Conservation (phyloP, 805 yeast species). For the Yarrowia deformans region DNA sequence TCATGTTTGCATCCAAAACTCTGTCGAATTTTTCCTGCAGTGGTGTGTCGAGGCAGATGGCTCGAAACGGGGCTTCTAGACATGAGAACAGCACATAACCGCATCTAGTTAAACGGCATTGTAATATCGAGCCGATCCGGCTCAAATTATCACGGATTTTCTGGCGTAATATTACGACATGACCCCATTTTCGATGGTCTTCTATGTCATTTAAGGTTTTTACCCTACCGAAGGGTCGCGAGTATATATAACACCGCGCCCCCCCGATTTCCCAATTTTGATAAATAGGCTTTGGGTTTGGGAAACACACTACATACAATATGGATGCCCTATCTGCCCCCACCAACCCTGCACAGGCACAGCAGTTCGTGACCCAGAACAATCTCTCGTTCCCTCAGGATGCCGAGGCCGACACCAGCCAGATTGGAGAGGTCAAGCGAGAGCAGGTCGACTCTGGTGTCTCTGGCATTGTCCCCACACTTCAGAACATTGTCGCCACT, state of each 20-base stretch:
- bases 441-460: slow-evolving; percentile 64
- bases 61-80: not conserved
- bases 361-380: slow-evolving; percentile 64
- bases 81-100: not conserved
- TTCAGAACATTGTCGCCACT: slow-evolving; percentile 92
- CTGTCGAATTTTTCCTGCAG: slow-evolving; percentile 24
- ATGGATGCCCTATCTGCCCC: slow-evolving; percentile 82
- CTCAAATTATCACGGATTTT: not conserved
- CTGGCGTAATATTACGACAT: not conserved
- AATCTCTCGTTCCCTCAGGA: slow-evolving; percentile 38
- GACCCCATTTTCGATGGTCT: slow-evolving; percentile 12
- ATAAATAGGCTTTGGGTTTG: slow-evolving; percentile 39
- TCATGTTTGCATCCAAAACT: slow-evolving; percentile 9
- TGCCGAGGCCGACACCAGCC: slow-evolving; percentile 39
- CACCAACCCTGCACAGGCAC: slow-evolving; percentile 78
- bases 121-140: too few relatives aligned
- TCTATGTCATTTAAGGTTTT: slow-evolving; percentile 17
- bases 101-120: not conserved
- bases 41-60: slow-evolving; percentile 2
- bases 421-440: slow-evolving; percentile 42
- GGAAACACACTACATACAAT: slow-evolving; percentile 40
- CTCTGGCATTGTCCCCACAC: slow-evolving; percentile 95
- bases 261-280: slow-evolving; percentile 32
- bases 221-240: slow-evolving; percentile 38
- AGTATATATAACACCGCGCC: slow-evolving; percentile 22